These are phyloP conservation scores for Neurospora sp. DNA, from an alignment of 495 filamentous ascomycete genomes.

Conservation along the genomic window DNA sequence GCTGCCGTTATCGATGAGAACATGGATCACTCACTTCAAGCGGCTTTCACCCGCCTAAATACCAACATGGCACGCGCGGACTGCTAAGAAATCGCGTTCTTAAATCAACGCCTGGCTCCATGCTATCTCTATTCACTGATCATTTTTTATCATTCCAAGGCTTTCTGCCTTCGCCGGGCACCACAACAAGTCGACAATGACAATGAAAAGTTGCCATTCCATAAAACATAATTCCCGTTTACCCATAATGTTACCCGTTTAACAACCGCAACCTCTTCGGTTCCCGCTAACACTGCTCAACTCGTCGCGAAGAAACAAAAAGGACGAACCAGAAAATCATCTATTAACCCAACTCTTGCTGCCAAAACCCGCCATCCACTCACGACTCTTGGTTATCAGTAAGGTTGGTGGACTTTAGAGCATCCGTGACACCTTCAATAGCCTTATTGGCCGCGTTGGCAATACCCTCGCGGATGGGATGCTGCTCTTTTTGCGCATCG, in stretches of 20 bases:
- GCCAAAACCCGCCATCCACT: not conserved
- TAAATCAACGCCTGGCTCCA: not conserved
- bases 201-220: not conserved
- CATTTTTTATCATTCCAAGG: not conserved
- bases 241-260: not conserved
- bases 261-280: not conserved
- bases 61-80: not conserved
- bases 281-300: not conserved
- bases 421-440: constrained; percentile 8
- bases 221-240: not conserved
- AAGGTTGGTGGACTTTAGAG: not conserved
- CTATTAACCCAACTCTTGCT: not conserved
- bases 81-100: not conserved
- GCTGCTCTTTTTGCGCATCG: not conserved
- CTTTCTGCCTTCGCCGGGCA: not conserved
- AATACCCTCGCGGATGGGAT: constrained; percentile 8
- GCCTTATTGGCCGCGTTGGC: constrained; percentile 11
- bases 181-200: not conserved
- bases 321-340: not conserved
- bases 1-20: not conserved
- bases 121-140: not conserved
- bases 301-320: not conserved
- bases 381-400: not conserved
- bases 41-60: not conserved
- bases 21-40: not conserved